Conservation (phyloP, 768 basidiomycete genomes). For the Cystobasidiopsis lactophilus region DNA sequence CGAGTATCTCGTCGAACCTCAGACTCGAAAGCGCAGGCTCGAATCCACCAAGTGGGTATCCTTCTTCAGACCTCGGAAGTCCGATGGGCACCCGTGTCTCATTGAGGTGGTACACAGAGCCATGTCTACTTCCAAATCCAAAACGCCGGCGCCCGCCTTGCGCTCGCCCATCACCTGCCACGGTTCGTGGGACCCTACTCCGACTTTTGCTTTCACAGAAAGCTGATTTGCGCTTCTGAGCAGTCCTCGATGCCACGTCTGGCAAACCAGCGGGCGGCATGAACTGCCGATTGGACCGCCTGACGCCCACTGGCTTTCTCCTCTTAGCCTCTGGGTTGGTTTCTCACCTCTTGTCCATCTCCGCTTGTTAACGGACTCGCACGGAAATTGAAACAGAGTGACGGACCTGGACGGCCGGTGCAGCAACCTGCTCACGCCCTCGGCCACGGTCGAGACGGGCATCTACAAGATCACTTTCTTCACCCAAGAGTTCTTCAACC, state of each 20-base stretch:
- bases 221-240: not conserved
- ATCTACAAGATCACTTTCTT: conserved; percentile 23
- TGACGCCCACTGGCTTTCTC: conserved; percentile 17
- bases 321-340: conserved; percentile 18
- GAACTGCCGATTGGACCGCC: conserved; percentile 19
- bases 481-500: conserved; percentile 18
- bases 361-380: not conserved
- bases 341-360: too few species aligned
- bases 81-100: too few species aligned
- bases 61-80: too few species aligned
- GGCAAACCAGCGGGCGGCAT: conserved; percentile 21
- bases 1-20: too few species aligned
- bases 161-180: conserved; percentile 23
- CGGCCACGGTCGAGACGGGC: conserved; percentile 10
- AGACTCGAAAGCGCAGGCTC: not conserved
- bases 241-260: conserved; percentile 23
- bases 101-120: too few species aligned
- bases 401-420: conserved; percentile 22
- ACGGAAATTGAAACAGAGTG: conserved; percentile 6
- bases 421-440: conserved; percentile 11
- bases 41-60: too few species aligned
- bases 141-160: not conserved
- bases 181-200: conserved; percentile 5
- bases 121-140: too few species aligned
- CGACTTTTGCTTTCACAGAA: too few species aligned